Conservation (phyloP, 2,329 filamentous ascomycete species). For the Akanthomyces muscarius region DNA sequence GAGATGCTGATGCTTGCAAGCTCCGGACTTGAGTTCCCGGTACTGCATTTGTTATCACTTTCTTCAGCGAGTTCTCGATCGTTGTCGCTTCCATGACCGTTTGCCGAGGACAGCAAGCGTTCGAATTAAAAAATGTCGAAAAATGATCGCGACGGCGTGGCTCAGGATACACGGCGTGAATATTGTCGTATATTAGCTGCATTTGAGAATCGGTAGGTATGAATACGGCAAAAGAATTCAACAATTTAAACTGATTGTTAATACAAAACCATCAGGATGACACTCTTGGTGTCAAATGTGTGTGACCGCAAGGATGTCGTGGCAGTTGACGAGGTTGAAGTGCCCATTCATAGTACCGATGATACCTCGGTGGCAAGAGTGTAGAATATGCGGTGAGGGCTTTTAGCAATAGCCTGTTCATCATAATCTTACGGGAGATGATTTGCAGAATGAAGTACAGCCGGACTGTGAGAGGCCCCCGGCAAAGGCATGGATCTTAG, state of each 20-base stretch:
- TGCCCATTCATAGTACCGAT: background rate
- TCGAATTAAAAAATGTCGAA: background rate
- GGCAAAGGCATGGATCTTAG: background rate
- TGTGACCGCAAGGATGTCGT: background rate
- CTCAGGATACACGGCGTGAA: background rate
- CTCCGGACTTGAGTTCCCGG: slow-evolving; percentile 31
- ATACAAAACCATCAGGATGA: background rate
- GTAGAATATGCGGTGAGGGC: background rate
- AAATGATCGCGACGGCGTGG: background rate
- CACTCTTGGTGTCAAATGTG: background rate
- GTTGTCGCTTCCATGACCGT: slow-evolving; percentile 33
- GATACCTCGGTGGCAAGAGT: background rate
- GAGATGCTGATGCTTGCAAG: slow-evolving; percentile 31
- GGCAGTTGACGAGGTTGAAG: background rate
- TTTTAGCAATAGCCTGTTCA: background rate
- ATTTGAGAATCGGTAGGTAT: background rate
- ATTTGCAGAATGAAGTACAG: background rate
- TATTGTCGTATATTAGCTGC: background rate
- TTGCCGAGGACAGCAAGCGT: slow-evolving; percentile 8
- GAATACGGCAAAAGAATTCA: background rate
- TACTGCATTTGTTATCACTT: slow-evolving; percentile 32
- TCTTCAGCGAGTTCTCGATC: slow-evolving; percentile 31
- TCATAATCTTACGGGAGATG: background rate
- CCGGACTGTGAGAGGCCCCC: background rate
- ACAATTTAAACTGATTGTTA: background rate